Base-by-base conservation (phyloP, 768 basidiomycete species). In the Sporobolomyces roseus region DNA sequence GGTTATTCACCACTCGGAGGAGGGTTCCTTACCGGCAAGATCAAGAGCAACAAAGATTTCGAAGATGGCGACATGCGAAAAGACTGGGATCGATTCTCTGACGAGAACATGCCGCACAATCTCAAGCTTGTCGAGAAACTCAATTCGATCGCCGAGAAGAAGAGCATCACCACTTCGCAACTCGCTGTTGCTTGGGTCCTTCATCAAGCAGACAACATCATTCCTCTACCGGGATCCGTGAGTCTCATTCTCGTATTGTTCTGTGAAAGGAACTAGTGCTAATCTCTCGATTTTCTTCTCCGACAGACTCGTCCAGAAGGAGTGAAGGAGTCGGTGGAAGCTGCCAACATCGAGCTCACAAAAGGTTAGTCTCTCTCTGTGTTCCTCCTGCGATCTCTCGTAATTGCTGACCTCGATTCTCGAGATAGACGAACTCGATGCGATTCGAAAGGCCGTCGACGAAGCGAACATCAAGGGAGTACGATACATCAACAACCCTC, bases 371-470 rank as follows among this genome's bases (percentile, higher is more conserved):
- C n/a, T n/a, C n/a, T n/a, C n/a, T n/a, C n/a, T n/a, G n/a, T n/a
- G n/a, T n/a, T n/a, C n/a, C n/a, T n/a, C n/a, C n/a, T n/a, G n/a
- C n/a, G n/a, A n/a, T n/a, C n/a, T n/a, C n/a, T n/a, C n/a, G n/a
- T n/a, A n/a, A n/a, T n/a, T n/a, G n/a, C n/a, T n/a, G n/a, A n/a
- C n/a, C n/a, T n/a, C n/a, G n/a, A n/a, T n/a, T n/a, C n/a, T n/a
- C n/a, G n/a, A n/a, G n/a, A n/a, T n/a, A n/a, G n/a, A 77, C 9
- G 85, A 85, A 50, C 49, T 80, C 53, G 71, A 77, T 55, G 79
- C 80, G 59, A 79, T 86, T 50, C 76, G 81, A 48, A 70, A 77
- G 27, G 73, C 81, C 30, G 73, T 84, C 49, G 75, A 79, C 27
- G 74, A 65, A 12, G 72, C 77, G 46, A 76, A 78, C 2, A 77